A percentile compares a stretch with the other conserved stretches of the same genome.
Conservation (phyloP, 371 early-diverging fungal species). For the Apophysomyces sp. region DNA sequence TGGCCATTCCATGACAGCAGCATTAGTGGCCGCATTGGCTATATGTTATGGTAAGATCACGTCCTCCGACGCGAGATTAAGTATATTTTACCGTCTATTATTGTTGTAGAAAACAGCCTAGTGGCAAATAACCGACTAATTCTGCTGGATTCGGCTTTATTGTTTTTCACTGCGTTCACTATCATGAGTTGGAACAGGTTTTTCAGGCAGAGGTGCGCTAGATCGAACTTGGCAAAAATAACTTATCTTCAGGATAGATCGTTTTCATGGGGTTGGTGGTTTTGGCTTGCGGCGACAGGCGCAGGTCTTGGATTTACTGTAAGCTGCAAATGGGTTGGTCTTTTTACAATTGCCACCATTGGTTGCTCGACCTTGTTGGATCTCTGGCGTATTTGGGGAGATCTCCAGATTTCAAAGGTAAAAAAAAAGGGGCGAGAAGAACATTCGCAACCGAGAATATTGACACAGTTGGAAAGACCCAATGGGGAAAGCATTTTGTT, state of each 20-base stretch:
- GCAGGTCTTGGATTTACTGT: slow-evolving; percentile 66
- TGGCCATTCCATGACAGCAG: slow-evolving; percentile 68
- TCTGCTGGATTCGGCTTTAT: slow-evolving; percentile 84
- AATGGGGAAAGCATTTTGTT: slow-evolving; percentile 61
- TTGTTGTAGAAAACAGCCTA: slow-evolving; percentile 78
- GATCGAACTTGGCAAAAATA: not conserved
- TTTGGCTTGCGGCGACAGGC: slow-evolving; percentile 75
- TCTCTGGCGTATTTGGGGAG: slow-evolving; percentile 86
- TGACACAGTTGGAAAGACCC: slow-evolving; percentile 31
- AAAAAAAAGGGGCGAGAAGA: not conserved
- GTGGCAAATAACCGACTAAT: slow-evolving; percentile 90
- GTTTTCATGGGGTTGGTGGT: slow-evolving; percentile 68
- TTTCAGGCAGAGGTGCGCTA: slow-evolving; percentile 55
- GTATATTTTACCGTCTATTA: slow-evolving; percentile 9
- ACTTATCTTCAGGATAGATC: too few species aligned
- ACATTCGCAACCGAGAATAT: not conserved
- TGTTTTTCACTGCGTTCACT: slow-evolving; percentile 80
- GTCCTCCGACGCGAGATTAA: not conserved
- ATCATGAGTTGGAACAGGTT: slow-evolving; percentile 80
- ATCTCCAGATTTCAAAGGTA: slow-evolving; percentile 57
- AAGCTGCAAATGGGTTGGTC: slow-evolving; percentile 90
- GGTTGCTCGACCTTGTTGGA: slow-evolving; percentile 83
- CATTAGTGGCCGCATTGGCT: slow-evolving; percentile 68
- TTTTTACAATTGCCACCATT: slow-evolving; percentile 85
- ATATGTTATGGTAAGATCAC: slow-evolving; percentile 65